Conservation (phyloP, 495 filamentous ascomycete genomes). For the Cercophora newfieldiana region DNA sequence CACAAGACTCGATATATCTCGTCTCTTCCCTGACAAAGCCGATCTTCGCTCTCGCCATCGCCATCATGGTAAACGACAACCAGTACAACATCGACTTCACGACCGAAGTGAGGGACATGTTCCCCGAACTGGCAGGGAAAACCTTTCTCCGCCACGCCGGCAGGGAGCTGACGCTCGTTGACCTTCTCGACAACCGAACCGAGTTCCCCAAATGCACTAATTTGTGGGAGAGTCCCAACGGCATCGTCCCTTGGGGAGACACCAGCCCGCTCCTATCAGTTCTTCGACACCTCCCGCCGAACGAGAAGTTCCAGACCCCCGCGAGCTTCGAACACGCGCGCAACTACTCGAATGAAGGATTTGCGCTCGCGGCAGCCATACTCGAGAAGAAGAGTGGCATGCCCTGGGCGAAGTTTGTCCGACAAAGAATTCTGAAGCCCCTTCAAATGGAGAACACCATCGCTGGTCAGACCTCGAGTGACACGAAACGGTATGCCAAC, state of each 20-base stretch:
- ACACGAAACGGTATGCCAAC: background rate
- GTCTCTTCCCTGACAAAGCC: constrained; percentile 43
- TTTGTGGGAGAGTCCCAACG: constrained; percentile 26
- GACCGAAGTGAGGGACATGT: constrained; percentile 13
- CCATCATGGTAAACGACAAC: constrained; percentile 36
- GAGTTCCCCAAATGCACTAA: constrained; percentile 20
- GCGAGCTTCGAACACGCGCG: constrained; percentile 9
- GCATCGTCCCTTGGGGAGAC: constrained; percentile 16
- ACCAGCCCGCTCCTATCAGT: constrained; percentile 10
- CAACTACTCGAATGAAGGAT: constrained; percentile 29
- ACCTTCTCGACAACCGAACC: constrained; percentile 24
- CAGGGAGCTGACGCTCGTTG: constrained; percentile 17
- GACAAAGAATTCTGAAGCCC: constrained; percentile 12
- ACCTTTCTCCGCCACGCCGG: background rate
- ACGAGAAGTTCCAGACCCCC: background rate
- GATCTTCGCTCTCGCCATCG: constrained; percentile 36
- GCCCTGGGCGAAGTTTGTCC: constrained; percentile 12
- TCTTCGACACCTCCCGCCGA: constrained; percentile 5
- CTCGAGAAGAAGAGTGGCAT: constrained; percentile 13
- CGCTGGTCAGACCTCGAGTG: background rate
- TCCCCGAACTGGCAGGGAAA: constrained; percentile 6
- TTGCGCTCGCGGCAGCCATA: constrained; percentile 12
- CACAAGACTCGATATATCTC: constrained; percentile 36
- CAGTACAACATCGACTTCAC: constrained; percentile 25
- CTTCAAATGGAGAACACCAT: constrained; percentile 18